These are phyloP conservation scores for Cenchrus purpureus DNA, from an alignment of 176 grass and related monocot genomes.

Conservation along the genomic window DNA sequence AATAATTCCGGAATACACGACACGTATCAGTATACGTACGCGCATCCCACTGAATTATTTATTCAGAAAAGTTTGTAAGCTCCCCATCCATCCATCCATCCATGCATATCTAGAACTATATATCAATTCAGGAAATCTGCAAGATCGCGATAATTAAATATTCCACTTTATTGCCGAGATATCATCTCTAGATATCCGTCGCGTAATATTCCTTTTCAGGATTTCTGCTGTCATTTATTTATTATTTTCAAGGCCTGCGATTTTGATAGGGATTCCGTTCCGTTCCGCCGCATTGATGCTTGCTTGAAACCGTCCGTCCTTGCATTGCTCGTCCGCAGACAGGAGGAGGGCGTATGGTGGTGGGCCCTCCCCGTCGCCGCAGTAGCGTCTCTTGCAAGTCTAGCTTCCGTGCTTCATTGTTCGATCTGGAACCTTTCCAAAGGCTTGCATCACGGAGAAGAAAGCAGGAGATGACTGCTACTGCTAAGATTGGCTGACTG, in stretches of 20 bases:
- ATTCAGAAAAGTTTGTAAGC: background rate
- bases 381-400: conserved; percentile 40
- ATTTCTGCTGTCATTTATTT: background rate
- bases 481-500: background rate
- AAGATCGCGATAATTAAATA: background rate
- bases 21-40: background rate
- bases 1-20: background rate
- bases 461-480: conserved; percentile 24
- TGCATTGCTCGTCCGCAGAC: background rate
- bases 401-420: background rate
- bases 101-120: background rate
- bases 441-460: conserved; percentile 20
- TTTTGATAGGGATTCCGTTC: background rate
- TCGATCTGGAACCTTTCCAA: background rate
- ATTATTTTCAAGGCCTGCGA: background rate
- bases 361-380: conserved; percentile 23
- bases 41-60: background rate
- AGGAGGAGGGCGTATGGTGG: conserved; percentile 3
- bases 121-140: background rate
- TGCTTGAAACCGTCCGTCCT: background rate
- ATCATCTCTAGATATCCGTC: background rate
- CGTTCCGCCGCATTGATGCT: conserved; percentile 23
- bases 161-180: background rate
- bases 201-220: background rate
- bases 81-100: background rate